Evolutionary conservation across 306 rosid genomes (phyloP), one percentile per base, ranked within the genome.

Genomic region (Acmispon strigosus): DNA sequence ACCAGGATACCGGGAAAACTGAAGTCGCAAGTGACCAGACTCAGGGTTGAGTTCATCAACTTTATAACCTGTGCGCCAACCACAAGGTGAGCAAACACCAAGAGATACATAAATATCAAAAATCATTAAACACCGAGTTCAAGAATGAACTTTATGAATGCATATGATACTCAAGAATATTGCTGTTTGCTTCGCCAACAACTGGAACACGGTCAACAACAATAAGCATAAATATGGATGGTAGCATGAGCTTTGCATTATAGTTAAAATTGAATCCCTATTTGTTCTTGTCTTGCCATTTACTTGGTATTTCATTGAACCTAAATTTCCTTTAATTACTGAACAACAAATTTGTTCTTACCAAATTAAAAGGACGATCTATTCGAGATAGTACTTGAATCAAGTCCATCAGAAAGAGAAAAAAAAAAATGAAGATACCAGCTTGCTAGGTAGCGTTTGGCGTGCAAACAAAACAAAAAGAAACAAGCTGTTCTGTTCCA

Each of bases 1-100:
- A 48, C 98, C 96, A n/a, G 98, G 96, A 81, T 43, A 84, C 66
- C 96, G 83, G 10, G 98, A 90, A 86, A 92, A 92, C 77, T 92
- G 96, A 75, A 92, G 89, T 83, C 91, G 79, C 85, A 92, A 69
- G 66, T 83, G 84, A 76, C 62, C 90, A 29, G 92, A 92, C 51
- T 85, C 91, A 0, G 88, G 83, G 63, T 70, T 77, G 34, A 80
- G 82, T 80, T 92, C 95, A 59, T 92, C 98, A 51, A 90, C 86
- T 79, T 79, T 82, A 62, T 90, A 90, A 61, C 96, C 98, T 92
- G 90, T 19, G 6, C 27, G 51, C 32, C 55, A 84, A 78, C 37
- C 29, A 80, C 11, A 62, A 51, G 3, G 79, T 92, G 62, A 86
- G 81, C 57, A 82, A 32, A 74, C 9, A 66, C 44, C 13, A 39